A percentile compares a stretch with the other conserved stretches of the same genome.
Evolutionary conservation across 345 rosid species (phyloP).

Genomic region (Ceriops zippeliana): DNA sequence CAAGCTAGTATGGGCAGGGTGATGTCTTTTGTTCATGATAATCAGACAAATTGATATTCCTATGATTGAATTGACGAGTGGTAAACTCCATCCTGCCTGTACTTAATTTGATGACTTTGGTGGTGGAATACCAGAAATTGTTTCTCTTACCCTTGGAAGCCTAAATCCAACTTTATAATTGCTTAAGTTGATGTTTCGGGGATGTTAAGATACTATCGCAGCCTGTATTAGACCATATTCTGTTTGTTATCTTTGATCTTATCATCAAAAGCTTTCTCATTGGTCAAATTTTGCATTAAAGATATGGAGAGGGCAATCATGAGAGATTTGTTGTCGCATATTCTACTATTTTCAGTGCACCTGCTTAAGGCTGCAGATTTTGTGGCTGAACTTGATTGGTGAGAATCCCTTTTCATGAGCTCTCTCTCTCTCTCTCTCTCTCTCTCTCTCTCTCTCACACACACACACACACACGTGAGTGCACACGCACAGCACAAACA

Average conservation of each 20-base stretch:
- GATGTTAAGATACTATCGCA: too few relatives aligned
- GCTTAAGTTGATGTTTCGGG: too few relatives aligned
- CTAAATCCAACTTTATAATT: too few relatives aligned
- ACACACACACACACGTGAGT: too few relatives aligned
- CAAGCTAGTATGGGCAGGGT: not conserved
- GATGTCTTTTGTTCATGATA: not conserved
- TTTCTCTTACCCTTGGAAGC: not conserved
- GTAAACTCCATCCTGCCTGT: not conserved
- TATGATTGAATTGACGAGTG: not conserved
- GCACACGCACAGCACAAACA: too few relatives aligned
- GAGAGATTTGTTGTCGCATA: constrained; percentile 80
- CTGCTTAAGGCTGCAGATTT: constrained; percentile 77
- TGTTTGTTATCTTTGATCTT: constrained; percentile 3
- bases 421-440: not conserved
- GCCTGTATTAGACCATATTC: not conserved
- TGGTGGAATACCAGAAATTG: not conserved
- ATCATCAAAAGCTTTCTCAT: constrained; percentile 16
- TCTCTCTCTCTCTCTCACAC: not conserved
- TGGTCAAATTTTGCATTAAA: constrained; percentile 25
- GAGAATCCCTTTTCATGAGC: constrained; percentile 20
- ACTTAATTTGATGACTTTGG: not conserved
- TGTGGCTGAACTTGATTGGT: constrained; percentile 96
- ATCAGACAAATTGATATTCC: not conserved
- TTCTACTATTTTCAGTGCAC: constrained; percentile 63
- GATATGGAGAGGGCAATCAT: constrained; percentile 94